Evolutionary conservation across 2,329 filamentous ascomycete genomes (phyloP), one percentile per base, ranked within the genome.

Genomic region (Pyrenophora seminiperda): DNA sequence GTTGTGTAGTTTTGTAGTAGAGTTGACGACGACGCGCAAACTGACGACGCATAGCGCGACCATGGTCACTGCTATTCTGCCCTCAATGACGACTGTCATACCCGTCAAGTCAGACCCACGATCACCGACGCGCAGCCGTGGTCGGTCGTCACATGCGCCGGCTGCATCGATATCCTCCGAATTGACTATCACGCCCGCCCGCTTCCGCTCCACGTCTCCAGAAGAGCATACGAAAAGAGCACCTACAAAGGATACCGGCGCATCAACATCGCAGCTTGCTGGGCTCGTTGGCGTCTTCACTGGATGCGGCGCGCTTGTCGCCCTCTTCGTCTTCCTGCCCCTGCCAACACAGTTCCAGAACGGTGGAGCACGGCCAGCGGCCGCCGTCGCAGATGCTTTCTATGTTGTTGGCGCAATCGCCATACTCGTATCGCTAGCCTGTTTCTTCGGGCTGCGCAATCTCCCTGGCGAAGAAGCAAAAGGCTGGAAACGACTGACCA

Each of bases 31-130:
- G 24, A 10, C 10, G 39, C 13, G 30, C 18, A 30, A 44, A 51
- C 59, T 67, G 53, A 67, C 33, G 24, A 32, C 31, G 31, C 17
- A 39, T 41, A 80, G 77, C 29, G 73, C 91, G 11, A 97, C 94
- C 1, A 99, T 99, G 94, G 94, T 99, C 15, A 97, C 94, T 7
- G 94, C 94, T 3, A 91, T 96, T 37, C 79, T 99, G 18, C 94
- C 94, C 1, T 86, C 81, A 20, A 84, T 88, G 74, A 83, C 83
- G 9, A 65, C 63, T 14, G 56, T 59, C 29, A 70, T 54, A 42
- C 55, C 64, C 33, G 55, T 62, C 31, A 47, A 64, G 24, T 56
- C 50, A 2, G 63, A 69, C 36, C 60, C 65, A 3, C 53, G 65
- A 47, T 66, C 51, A 54, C 67, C 61, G 47, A 63, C 51, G 3